These are phyloP conservation scores for Plectosphaerella plurivora DNA, from an alignment of 2,329 filamentous ascomycete species.

Conservation along the genomic window DNA sequence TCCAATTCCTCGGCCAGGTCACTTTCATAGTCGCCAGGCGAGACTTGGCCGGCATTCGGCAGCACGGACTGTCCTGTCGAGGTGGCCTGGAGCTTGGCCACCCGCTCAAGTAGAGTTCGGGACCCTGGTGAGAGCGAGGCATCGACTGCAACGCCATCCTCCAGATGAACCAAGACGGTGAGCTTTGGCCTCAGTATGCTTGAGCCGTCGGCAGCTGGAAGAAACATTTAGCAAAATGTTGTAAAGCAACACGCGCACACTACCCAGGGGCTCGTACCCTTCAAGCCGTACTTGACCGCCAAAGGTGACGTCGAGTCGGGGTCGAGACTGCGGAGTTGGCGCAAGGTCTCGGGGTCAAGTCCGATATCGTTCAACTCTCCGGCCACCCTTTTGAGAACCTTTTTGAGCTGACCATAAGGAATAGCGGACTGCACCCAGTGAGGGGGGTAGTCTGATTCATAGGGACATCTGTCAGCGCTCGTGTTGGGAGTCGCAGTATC, in stretches of 20 bases:
- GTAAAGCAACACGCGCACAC: too few relatives aligned
- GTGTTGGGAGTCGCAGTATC: too few relatives aligned
- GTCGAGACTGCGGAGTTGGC: constrained; percentile 57
- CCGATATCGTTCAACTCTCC: constrained; percentile 67
- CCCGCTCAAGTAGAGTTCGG: constrained; percentile 55
- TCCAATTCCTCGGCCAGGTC: too few relatives aligned
- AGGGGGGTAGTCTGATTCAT: constrained; percentile 59
- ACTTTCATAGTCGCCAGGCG: too few relatives aligned
- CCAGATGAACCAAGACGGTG: constrained; percentile 63
- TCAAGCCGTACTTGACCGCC: constrained; percentile 50
- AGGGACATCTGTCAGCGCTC: not conserved
- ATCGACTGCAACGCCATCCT: constrained; percentile 63
- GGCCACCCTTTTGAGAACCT: constrained; percentile 78
- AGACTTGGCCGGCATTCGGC: constrained; percentile 21
- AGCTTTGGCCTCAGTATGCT: constrained; percentile 61
- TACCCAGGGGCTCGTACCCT: constrained; percentile 28
- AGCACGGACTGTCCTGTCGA: constrained; percentile 6
- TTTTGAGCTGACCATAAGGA: constrained; percentile 81
- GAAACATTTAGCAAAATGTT: not conserved
- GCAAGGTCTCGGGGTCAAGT: constrained; percentile 66
- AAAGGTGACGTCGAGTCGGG: constrained; percentile 40
- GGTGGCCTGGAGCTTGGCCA: constrained; percentile 35
- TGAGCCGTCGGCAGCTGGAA: constrained; percentile 30
- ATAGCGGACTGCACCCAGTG: constrained; percentile 72
- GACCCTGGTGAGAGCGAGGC: constrained; percentile 64